Evolutionary conservation across 2,329 filamentous ascomycete species (phyloP), one percentile per base, ranked within the genome.

Genomic region (Fusarium protoensiforme): DNA sequence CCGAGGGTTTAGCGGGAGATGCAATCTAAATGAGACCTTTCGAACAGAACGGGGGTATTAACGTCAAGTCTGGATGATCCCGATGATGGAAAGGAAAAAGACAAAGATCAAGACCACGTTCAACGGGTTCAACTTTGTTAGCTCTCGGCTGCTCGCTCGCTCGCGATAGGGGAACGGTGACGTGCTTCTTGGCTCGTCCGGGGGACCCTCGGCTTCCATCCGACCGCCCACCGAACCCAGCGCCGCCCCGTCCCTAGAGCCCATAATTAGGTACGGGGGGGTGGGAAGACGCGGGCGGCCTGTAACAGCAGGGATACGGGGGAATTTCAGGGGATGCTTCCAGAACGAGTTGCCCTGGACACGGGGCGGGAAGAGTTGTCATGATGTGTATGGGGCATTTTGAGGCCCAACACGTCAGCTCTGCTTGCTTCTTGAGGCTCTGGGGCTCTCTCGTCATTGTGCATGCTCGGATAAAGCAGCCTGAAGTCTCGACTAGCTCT

Each of bases 181-280:
- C 76, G 76, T 78, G 76, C 76, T 77, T 69, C 61, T 60, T 66
- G 64, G 48, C 48, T 56, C 58, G 67, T 59, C 62, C 69, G 65
- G 71, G 68, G 68, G 51, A 63, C 43, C 38, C 51, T 76, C 75
- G 76, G 75, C 73, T 67, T 74, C 68, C 73, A 71, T 68, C 75
- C 71, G 76, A 75, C 73, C 69, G 65, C 59, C 73, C 73, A 65
- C 63, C 60, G 64, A 76, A 74, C 61, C 22, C 64, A 73, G 59
- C n/a, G 39, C 61, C 61, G 68, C 46, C 64, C 71, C 61, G 59
- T 71, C 46, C 68, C 68, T 68, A 69, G 68, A 67, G 63, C 57
- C 36, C 62, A 48, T 62, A 65, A 68, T 69, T 62, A 63, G 29
- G n/a, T n/a, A n/a, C n/a, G n/a, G 41, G 71, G 63, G 63, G 51